Conservation (phyloP, 23 red algal species). For the Chondrus crispus region DNA sequence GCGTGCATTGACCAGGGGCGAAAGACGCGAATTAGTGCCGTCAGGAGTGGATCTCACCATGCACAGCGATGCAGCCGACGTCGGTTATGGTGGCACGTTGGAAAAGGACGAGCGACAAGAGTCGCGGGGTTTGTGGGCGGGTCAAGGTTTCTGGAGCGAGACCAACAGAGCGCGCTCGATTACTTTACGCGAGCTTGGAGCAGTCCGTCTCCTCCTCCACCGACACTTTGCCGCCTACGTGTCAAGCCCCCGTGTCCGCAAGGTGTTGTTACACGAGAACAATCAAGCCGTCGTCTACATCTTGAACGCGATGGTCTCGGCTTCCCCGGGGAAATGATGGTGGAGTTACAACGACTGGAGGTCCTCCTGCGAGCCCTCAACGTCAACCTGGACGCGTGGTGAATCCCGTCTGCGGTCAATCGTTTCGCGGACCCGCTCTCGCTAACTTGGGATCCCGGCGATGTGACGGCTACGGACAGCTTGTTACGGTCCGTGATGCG, state of each 20-base stretch:
- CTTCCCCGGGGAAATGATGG: not conserved
- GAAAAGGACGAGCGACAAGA: not conserved
- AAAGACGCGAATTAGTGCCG: not conserved
- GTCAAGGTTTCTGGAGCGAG: not conserved
- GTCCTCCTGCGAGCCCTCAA: not conserved
- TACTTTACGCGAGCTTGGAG: not conserved
- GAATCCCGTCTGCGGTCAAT: not conserved
- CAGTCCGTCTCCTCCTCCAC: not conserved
- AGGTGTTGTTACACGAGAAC: not conserved
- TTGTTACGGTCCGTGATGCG: not conserved
- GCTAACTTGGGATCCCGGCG: not conserved
- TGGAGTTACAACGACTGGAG: not conserved
- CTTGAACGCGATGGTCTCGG: constrained; percentile 17
- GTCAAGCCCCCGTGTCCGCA: not conserved
- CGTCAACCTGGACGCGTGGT: not conserved
- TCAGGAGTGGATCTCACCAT: not conserved
- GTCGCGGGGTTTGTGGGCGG: not conserved
- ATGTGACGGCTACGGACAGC: not conserved
- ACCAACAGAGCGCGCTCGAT: not conserved
- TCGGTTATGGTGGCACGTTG: not conserved
- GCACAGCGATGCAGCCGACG: not conserved
- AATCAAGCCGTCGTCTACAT: not conserved
- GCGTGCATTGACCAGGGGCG: not conserved
- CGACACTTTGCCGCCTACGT: not conserved
- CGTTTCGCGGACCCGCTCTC: constrained; percentile 5